Conservation (phyloP, 805 yeast genomes). For the Allodekkera sacchari region DNA sequence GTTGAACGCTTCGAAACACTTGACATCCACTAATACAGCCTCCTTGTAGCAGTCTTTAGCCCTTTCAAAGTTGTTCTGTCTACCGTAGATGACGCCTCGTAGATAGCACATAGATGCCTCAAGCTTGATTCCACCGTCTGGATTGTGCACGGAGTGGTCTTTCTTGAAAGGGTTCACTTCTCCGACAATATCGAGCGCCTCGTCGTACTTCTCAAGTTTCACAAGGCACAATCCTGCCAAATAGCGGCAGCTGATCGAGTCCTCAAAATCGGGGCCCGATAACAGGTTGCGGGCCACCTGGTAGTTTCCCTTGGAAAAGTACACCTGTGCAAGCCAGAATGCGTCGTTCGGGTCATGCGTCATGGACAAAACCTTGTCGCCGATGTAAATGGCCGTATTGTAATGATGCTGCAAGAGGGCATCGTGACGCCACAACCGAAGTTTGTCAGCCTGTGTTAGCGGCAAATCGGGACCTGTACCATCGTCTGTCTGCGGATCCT, state of each 20-base stretch:
- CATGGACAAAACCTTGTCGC: conserved; percentile 79
- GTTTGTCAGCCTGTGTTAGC: conserved; percentile 71
- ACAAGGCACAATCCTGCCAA: conserved; percentile 68
- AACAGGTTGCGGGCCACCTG: conserved; percentile 71
- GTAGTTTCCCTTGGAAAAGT: conserved; percentile 67
- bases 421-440: conserved; percentile 89
- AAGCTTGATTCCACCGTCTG: conserved; percentile 79
- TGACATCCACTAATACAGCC: conserved; percentile 79
- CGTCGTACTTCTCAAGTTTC: conserved; percentile 73
- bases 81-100: conserved; percentile 75
- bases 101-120: conserved; percentile 83
- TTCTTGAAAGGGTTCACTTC: conserved; percentile 65
- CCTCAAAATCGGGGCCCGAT: conserved; percentile 44
- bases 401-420: conserved; percentile 90
- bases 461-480: conserved; percentile 31
- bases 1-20: conserved; percentile 88
- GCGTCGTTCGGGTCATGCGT: conserved; percentile 90
- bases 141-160: conserved; percentile 29
- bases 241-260: conserved; percentile 70
- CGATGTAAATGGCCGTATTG: conserved; percentile 81
- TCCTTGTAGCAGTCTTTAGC: conserved; percentile 85
- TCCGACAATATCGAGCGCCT: conserved; percentile 79
- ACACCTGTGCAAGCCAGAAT: conserved; percentile 91
- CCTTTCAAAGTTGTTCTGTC: conserved; percentile 72
- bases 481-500: not conserved